These are phyloP conservation scores for Fusarium cyanostomum DNA, from an alignment of 2,329 filamentous ascomycete genomes.

Conservation along the genomic window DNA sequence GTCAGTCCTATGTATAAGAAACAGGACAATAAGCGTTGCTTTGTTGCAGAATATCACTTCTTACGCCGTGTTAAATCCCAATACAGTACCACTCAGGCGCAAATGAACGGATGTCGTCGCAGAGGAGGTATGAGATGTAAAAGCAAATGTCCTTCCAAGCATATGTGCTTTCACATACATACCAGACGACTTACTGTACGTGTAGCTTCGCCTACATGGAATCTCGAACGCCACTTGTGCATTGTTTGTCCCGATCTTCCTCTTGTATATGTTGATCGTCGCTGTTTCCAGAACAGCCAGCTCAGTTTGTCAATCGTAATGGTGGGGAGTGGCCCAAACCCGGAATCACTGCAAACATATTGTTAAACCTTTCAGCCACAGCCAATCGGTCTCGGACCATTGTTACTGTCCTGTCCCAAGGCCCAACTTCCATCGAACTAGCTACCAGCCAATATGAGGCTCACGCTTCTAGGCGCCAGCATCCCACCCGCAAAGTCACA, in stretches of 20 bases:
- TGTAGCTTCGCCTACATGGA: not conserved
- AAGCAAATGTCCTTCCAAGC: too few species aligned
- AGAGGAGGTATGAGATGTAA: too few species aligned
- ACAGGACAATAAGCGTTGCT: not conserved
- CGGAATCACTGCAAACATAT: slow-evolving; percentile 3
- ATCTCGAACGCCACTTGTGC: not conserved
- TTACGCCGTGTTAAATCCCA: not conserved
- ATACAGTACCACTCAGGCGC: not conserved
- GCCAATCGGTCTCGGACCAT: too few species aligned
- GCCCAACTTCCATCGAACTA: not conserved
- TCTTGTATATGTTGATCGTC: slow-evolving; percentile 13
- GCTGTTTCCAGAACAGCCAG: not conserved
- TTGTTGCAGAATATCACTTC: too few species aligned
- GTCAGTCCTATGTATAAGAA: not conserved
- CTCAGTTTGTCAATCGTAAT: not conserved
- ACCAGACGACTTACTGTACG: not conserved
- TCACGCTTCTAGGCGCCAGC: not conserved
- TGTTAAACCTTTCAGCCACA: slow-evolving; percentile 1
- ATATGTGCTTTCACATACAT: not conserved
- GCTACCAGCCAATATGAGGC: not conserved
- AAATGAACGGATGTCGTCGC: too few species aligned
- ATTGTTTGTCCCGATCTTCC: not conserved
- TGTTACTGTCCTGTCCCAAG: not conserved
- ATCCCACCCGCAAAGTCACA: not conserved
- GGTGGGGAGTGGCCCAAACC: not conserved